phyloP scores from a whole-genome alignment of 495 filamentous ascomycete species.

The Staphylotrichum tortipilum region DNA sequence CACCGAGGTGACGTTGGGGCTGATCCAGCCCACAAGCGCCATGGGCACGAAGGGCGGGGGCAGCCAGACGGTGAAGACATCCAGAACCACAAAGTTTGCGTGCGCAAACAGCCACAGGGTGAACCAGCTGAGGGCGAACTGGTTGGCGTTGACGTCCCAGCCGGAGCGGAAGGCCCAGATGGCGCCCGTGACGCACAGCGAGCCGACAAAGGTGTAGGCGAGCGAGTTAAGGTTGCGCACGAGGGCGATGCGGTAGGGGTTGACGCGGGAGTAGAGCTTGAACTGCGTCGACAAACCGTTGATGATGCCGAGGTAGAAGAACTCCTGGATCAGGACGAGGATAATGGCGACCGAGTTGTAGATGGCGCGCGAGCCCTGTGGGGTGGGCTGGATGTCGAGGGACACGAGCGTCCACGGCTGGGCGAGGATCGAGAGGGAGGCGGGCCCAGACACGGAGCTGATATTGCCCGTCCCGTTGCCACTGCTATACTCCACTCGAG shows the following conservation, averaged over 20 bases:
- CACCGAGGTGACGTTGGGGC: conserved; percentile 39
- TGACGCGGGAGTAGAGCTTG: conserved; percentile 33
- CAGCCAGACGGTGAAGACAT: conserved; percentile 40
- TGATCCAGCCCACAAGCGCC: conserved; percentile 41
- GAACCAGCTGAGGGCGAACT: conserved; percentile 43
- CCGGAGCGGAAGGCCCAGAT: conserved; percentile 44
- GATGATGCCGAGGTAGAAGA: conserved; percentile 43
- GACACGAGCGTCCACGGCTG: conserved; percentile 35
- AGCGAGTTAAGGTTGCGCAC: conserved; percentile 33
- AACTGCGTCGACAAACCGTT: conserved; percentile 36
- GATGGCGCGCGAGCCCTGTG: conserved; percentile 41
- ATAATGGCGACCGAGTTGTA: conserved; percentile 47
- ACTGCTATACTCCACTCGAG: conserved; percentile 28
- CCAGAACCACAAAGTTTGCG: conserved; percentile 41
- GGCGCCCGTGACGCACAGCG: conserved; percentile 36
- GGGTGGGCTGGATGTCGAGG: conserved; percentile 38
- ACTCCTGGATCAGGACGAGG: conserved; percentile 42
- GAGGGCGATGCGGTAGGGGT: conserved; percentile 34
- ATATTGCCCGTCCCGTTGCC: conserved; percentile 25
- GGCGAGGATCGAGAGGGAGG: conserved; percentile 29
- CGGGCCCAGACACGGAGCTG: conserved; percentile 21
- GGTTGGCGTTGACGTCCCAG: conserved; percentile 40
- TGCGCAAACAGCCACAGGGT: conserved; percentile 45
- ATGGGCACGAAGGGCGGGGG: conserved; percentile 37
- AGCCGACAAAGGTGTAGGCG: conserved; percentile 38